Percentiles rank a stretch among this genome's conserved stretches.
These are phyloP conservation scores for Ambrosiella xylebori DNA, from an alignment of 2,329 filamentous ascomycete genomes.

Conservation along the genomic window DNA sequence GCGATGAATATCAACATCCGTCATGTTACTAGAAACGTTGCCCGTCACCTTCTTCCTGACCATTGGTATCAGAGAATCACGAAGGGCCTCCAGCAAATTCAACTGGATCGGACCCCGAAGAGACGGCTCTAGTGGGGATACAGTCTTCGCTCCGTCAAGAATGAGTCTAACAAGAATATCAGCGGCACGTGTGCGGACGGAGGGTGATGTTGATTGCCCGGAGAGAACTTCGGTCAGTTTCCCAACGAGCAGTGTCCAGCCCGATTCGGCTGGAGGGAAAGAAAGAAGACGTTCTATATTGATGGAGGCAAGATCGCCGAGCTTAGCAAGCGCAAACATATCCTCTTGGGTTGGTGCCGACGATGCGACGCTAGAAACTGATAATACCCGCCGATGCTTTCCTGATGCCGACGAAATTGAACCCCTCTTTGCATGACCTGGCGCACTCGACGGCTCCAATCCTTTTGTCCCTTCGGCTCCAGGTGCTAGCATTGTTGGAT, in stretches of 20 bases:
- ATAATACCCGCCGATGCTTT: slow-evolving; percentile 30
- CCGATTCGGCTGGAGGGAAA: slow-evolving; percentile 48
- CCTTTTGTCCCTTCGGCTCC: slow-evolving; percentile 9
- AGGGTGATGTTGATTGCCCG: slow-evolving; percentile 29
- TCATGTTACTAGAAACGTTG: slow-evolving; percentile 19
- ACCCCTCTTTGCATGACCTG: slow-evolving; percentile 17
- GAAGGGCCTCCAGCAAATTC: slow-evolving; percentile 52
- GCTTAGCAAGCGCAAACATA: slow-evolving; percentile 53
- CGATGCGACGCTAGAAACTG: slow-evolving; percentile 28
- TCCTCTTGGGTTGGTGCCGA: slow-evolving; percentile 42
- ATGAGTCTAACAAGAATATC: slow-evolving; percentile 44
- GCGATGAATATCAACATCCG: slow-evolving; percentile 65
- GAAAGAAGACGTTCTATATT: slow-evolving; percentile 60
- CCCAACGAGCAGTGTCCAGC: slow-evolving; percentile 52
- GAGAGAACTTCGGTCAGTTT: slow-evolving; percentile 36
- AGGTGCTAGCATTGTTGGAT: not conserved
- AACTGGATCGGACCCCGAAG: slow-evolving; percentile 46
- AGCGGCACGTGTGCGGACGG: slow-evolving; percentile 42
- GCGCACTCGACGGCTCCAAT: slow-evolving; percentile 7
- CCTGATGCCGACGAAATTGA: slow-evolving; percentile 22
- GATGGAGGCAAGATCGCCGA: slow-evolving; percentile 54
- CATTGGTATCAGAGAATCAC: slow-evolving; percentile 32
- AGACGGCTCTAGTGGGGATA: slow-evolving; percentile 33
- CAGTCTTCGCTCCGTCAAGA: slow-evolving; percentile 39
- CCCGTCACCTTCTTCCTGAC: not conserved